Percentiles rank a stretch among this genome's conserved stretches.
Conservation (phyloP, 2,329 filamentous ascomycete species). For the Macrophomina phaseolina region DNA sequence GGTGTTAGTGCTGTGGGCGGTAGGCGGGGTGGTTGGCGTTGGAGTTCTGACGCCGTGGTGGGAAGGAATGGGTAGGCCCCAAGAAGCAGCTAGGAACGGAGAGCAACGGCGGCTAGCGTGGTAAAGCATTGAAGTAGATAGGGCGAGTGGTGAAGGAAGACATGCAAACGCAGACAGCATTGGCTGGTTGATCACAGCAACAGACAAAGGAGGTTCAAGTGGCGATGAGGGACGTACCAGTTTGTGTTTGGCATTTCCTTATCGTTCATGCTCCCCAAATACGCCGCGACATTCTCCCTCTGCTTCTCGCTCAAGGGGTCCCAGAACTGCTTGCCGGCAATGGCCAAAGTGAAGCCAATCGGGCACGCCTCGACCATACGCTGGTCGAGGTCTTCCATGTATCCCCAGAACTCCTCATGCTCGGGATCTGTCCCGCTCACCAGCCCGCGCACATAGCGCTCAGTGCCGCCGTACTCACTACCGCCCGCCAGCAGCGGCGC, state of each 20-base stretch:
- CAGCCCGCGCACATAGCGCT: conserved; percentile 73
- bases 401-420: conserved; percentile 76
- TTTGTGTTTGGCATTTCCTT: conserved; percentile 75
- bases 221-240: conserved; percentile 48
- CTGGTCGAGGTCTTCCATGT: conserved; percentile 77
- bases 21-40: not conserved
- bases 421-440: conserved; percentile 73
- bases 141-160: not conserved
- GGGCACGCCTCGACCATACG: conserved; percentile 87
- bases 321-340: conserved; percentile 70
- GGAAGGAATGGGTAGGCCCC: too few species aligned
- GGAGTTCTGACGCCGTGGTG: not conserved
- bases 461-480: conserved; percentile 66
- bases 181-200: not conserved
- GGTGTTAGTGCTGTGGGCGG: conserved; percentile 31
- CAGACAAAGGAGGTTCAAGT: not conserved
- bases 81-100: too few species aligned
- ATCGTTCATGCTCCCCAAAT: conserved; percentile 79
- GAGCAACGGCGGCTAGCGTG: too few species aligned
- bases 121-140: not conserved
- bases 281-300: conserved; percentile 69
- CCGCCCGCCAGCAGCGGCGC: conserved; percentile 73
- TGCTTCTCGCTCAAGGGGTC: conserved; percentile 66
- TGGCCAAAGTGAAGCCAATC: conserved; percentile 74
- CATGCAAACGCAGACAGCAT: not conserved